A percentile compares a stretch with the other conserved stretches of the same genome.
These are phyloP conservation scores for Coemansia sp. DNA, from an alignment of 192 early-diverging fungal genomes.

Conservation along the genomic window DNA sequence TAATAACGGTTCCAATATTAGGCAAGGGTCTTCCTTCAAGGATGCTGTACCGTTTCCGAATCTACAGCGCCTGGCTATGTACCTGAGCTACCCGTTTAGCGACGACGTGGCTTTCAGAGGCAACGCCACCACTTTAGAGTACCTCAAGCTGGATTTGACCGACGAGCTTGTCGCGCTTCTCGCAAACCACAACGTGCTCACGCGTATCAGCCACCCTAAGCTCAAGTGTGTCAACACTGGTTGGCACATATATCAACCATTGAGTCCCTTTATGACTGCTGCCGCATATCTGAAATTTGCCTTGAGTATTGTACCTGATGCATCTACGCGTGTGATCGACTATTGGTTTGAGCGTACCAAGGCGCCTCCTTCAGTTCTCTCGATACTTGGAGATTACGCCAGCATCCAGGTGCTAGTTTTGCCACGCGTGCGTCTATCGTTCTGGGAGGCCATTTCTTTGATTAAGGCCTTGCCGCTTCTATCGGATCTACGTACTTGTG, in stretches of 20 bases:
- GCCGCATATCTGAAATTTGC: too few species aligned
- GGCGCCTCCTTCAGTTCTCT: too few species aligned
- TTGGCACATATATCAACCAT: too few species aligned
- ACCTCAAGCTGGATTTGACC: not conserved
- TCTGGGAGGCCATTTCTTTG: not conserved
- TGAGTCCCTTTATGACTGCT: too few species aligned
- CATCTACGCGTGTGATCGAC: not conserved
- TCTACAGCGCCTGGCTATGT: not conserved
- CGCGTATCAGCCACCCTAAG: too few species aligned
- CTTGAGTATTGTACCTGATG: not conserved
- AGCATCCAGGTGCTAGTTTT: not conserved
- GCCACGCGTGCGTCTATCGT: not conserved
- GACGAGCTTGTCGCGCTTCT: not conserved
- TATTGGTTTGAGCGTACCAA: too few species aligned
- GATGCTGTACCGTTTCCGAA: conserved; percentile 11
- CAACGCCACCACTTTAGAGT: not conserved
- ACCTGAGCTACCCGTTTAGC: not conserved
- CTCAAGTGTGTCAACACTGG: too few species aligned
- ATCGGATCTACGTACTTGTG: not conserved
- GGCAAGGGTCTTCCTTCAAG: not conserved
- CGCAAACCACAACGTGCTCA: not conserved
- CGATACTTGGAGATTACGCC: not conserved
- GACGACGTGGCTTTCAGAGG: conserved; percentile 12
- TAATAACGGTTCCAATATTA: not conserved
- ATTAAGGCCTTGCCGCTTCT: not conserved